These are phyloP conservation scores for Claviceps paspali DNA, from an alignment of 2,329 filamentous ascomycete species.

Conservation along the genomic window DNA sequence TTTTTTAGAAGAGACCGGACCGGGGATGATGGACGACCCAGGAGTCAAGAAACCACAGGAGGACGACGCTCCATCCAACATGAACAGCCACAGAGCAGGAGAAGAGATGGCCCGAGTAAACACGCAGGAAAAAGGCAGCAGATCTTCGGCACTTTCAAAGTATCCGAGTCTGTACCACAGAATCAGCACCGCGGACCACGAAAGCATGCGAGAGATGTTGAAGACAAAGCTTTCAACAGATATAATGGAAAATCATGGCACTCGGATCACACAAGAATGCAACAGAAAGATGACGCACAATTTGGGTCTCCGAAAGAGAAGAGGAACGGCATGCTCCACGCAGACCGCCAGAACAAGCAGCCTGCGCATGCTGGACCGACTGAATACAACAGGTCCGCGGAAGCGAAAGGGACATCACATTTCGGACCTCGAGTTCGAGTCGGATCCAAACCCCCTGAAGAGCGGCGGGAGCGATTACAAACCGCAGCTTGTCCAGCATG, in stretches of 20 bases:
- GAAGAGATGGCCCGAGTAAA: neutral
- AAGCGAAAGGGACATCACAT: neutral
- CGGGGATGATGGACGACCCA: neutral
- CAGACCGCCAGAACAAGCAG: neutral
- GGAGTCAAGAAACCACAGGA: neutral
- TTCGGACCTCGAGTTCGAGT: neutral
- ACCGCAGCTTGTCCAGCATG: neutral
- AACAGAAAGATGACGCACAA: conserved; percentile 1
- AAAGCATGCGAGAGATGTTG: neutral
- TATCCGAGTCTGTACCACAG: neutral
- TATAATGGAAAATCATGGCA: neutral
- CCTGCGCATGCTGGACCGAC: neutral
- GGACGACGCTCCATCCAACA: neutral
- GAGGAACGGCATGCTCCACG: conserved; percentile 8
- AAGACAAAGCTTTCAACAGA: neutral
- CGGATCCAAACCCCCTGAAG: neutral
- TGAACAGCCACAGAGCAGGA: neutral
- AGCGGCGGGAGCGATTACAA: neutral
- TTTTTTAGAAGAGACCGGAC: conserved; percentile 5
- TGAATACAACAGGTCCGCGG: neutral
- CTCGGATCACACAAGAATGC: neutral
- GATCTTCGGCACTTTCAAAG: neutral
- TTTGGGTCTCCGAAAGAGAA: conserved; percentile 6
- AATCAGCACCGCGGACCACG: neutral
- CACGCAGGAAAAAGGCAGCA: neutral